Base-by-base conservation (phyloP, 306 rosid genomes). In the Gillenia trifoliata region DNA sequence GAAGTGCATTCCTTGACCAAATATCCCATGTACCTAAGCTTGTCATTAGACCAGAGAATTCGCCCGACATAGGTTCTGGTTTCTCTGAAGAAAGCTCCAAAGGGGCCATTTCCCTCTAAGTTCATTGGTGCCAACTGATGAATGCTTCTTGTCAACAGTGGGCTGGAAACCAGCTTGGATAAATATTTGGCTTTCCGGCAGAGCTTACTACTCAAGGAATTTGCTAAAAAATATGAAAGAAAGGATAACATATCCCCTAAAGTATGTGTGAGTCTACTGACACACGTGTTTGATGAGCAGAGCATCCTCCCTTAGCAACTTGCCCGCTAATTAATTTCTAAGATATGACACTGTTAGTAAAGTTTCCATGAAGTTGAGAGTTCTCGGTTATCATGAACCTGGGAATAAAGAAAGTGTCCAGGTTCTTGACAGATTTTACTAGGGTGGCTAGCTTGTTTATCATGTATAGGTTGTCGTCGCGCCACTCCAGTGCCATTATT, bases 1-100 rank as follows among this genome's bases (percentile, higher is more conserved):
- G 99, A 95, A 83, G 99, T 90, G 64, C 79, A 86, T 22, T 88
- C 95, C 67, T 83, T 95, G 97, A 92, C 96, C 78, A 95, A 92
- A 79, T 95, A 95, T 81, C 99, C 99, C 0, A 89, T 81, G 91
- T 95, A 95, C 80, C 87, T 95, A 66, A 95, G 98, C 88, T 84
- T 95, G 83, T 92, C 99, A 52, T 84, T 95, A 76, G 96, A 95
- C 72, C 96, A 95, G 85, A 89, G 99, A 88, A 95, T 95, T 60
- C 99, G 99, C 33, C 99, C 99, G 99, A 64, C 98, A 95, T 76
- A 85, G 83, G 81, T 95, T 92, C 86, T 95, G 80, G 96, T 95
- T 83, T 83, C 87, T 22, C 87, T 95, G 38, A 92, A 95, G 96
- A 95, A 92, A 88, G 98, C 91, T 65, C 99, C 98, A 11, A 89